Evolutionary conservation across 345 rosid genomes (phyloP), one percentile per base, ranked within the genome.

Genomic region (Mallotus nudiflorus): DNA sequence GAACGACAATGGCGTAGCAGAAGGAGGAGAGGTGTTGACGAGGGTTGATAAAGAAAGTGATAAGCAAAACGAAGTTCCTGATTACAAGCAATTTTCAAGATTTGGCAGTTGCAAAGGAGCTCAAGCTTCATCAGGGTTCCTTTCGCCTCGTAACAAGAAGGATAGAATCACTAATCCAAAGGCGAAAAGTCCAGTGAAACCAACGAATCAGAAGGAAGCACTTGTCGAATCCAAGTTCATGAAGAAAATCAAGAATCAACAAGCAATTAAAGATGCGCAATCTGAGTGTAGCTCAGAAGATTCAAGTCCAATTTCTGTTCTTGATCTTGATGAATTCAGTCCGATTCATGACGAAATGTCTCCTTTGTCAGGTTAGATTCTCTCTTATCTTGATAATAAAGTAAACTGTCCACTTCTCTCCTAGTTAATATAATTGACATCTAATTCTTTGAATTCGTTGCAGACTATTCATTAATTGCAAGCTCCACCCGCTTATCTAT

Each of bases 301-400:
- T 72, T 83, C 88, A 39, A 85, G 83, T 73, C 92, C 89, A 0
- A 79, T 86, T 35, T 90, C 91, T 67, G 89, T 87, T 76, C 85
- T 87, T 37, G 84, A 81, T 77, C 75, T 71, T 50, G 73, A 62
- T 48, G 86, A 88, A 20, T 80, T 76, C 9, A 4, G 4, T 50
- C 71, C 73, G 24, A 66, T 72, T 57, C 67, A 77, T 37, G 82
- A 78, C 1, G 74, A 73, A 63, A 51, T 29, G 29, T 46, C 24
- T 70, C 51, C 24, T 70, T 71, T 35, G 35, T 66, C 87, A 72
- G 89, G 96, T 86, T 31, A 58, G 84, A 72, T 75, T 6, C 19
- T 15, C 71, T 56, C 64, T 13, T 22, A 70, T 39, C 22, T 22
- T 35, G 53, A 49, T 3, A 49, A 18, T n/a, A 8, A 25, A 53